Evolutionary conservation across 257 asterid species (phyloP).

Genomic region (Hygrophila difformis): DNA sequence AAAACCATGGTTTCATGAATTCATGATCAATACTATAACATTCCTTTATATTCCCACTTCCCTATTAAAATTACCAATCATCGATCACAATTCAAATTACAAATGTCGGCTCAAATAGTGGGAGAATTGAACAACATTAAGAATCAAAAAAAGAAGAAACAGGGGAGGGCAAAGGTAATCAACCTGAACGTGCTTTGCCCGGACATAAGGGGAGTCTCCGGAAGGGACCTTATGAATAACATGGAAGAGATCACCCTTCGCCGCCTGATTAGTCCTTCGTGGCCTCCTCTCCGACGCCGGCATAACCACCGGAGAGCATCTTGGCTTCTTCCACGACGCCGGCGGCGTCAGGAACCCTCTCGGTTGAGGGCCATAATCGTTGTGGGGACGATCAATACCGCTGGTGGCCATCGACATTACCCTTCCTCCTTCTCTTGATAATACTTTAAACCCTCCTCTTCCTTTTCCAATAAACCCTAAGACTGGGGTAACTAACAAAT

Average conservation of each 20-base stretch:
- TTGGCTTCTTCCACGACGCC: conserved; percentile 36
- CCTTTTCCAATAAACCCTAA: neutral
- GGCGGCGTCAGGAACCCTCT: conserved; percentile 83
- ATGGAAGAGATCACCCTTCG: conserved; percentile 38
- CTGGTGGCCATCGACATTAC: conserved; percentile 22
- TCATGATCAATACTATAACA: no score
- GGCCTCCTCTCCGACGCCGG: conserved; percentile 53
- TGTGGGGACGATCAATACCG: conserved; percentile 12
- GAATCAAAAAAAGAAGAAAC: neutral
- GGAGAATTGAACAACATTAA: no score
- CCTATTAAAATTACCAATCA: no score
- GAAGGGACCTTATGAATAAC: conserved; percentile 73
- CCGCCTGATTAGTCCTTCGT: conserved; percentile 20
- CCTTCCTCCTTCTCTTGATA: conserved; percentile 7
- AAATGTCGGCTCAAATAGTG: neutral
- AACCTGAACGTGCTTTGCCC: conserved; percentile 91
- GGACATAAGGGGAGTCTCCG: conserved; percentile 81
- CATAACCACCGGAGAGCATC: conserved; percentile 24
- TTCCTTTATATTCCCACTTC: no score
- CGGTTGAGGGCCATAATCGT: conserved; percentile 17
- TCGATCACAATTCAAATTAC: neutral
- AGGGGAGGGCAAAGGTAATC: neutral
- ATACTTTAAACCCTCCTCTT: conserved; percentile 9
- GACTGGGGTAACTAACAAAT: neutral
- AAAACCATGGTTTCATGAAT: no score